Base-by-base conservation (phyloP, 176 grass and related monocot species). In the Zea mays region DNA sequence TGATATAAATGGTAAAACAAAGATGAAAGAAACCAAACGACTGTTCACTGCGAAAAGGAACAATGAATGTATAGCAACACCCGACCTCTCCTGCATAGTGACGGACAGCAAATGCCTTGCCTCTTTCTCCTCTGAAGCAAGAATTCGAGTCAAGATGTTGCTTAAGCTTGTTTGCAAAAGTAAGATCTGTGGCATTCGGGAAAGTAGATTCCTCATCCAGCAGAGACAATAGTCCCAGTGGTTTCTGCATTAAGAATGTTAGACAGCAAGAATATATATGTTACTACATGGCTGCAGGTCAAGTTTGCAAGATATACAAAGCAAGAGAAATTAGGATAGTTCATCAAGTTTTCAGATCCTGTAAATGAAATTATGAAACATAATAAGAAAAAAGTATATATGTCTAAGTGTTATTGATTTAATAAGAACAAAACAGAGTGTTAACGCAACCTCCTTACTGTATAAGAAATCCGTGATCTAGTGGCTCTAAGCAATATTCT, bases 181-280 rank as follows among this genome's bases (percentile, higher is more conserved):
- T 94, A 80, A 94, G 85, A 85, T 98, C 96, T 20, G 96, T 98
- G 43, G 90, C 96, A 78, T 94, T 98, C 71, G 96, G 96, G 52
- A 98, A 98, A 51, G 89, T 98, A 43, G 96, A 98, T 61, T 98
- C 96, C 82, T 98, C 96, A 81, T 98, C 96, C 71, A 98, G 81
- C 41, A 98, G 87, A 74, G 96, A 98, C 63, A 98, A 86, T 42
- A 98, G 82, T n/a, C 96, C 96, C 68, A 97, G 71, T 77, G 95
- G 95, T 61, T 75, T 98, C 91, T 90, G 85, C 48, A 86, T 65
- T 67, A 88, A 64, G 21, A 84, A 77, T 27, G 40, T 77, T 41
- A 72, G 67, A 76, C 2, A 51, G 39, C 4, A 40, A 37, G 5
- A 48, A 15, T 10, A 43, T 10, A 52, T 54, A 49, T 44, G 19